Evolutionary conservation across 164 flowering plant species (phyloP), one percentile per base, ranked within the genome.

Genomic region (Platanus orientalis): DNA sequence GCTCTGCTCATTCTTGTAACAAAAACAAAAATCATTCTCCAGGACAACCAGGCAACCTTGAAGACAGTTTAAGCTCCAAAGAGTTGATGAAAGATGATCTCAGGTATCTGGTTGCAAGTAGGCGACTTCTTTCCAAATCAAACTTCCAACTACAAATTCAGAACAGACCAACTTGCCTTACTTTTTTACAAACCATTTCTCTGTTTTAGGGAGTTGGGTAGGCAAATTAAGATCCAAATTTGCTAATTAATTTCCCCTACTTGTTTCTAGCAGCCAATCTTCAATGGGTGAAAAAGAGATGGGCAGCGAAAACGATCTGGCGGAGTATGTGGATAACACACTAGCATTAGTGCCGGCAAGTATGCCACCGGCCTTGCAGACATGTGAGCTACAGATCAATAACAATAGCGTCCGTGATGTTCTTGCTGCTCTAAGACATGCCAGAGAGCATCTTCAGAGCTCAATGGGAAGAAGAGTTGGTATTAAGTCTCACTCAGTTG

Each of bases 391-490:
- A 49, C 67, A 60, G 61, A 76, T 74, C 21, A 45, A 12, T 17
- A 71, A 63, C 29, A 65, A 54, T n/a, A 70, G 65, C 20, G 82
- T 81, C 39, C 52, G 40, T 24, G 81, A 83, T 50, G 86, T 81
- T 67, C 84, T 88, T 58, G 75, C 74, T 29, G 74, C 80, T 26
- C 65, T 89, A 54, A 79, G 72, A 73, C 79, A 51, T 47, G 87
- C 78, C 39, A 81, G 73, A 62, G 85, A 79, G 24, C 67, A 65
- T 29, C 74, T 86, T 64, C 79, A 78, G 64, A 78, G 65, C 30
- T 75, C 85, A 59, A 72, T 83, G 79, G 76, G 49, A 39, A 75
- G 70, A 66, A 65, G 77, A 58, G 40, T 67, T 0, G 24, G 24
- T 39, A 45, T 50, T 12, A 5, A 39, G 6, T 68, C 66, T 64